Conservation (phyloP, 768 basidiomycete species). For the Pisolithus albus region DNA sequence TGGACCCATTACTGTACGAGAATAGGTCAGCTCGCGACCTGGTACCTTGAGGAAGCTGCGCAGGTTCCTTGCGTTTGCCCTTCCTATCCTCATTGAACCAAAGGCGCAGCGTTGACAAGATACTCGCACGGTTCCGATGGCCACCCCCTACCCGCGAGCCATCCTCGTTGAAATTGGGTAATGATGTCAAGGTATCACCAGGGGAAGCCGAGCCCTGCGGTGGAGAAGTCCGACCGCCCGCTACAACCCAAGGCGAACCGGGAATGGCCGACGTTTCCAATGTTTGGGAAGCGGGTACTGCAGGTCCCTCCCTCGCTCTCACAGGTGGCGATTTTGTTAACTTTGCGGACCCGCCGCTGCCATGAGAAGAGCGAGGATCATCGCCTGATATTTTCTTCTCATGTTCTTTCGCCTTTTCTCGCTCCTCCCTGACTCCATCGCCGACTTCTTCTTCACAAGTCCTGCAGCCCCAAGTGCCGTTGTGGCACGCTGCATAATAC, state of each 20-base stretch:
- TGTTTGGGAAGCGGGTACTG: constrained; percentile 46
- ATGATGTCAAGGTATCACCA: constrained; percentile 44
- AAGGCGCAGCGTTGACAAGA: constrained; percentile 77
- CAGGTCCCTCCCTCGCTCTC: constrained; percentile 41
- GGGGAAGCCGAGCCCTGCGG: constrained; percentile 39
- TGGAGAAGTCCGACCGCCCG: constrained; percentile 38
- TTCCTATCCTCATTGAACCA: constrained; percentile 93
- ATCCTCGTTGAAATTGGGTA: constrained; percentile 32
- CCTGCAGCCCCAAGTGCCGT: constrained; percentile 85
- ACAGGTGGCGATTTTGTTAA: constrained; percentile 65
- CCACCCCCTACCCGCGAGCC: constrained; percentile 29
- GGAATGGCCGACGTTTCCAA: constrained; percentile 31
- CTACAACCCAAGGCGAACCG: constrained; percentile 72
- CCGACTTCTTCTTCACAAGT: constrained; percentile 74
- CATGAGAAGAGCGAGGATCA: constrained; percentile 61
- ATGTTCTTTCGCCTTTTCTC: constrained; percentile 36
- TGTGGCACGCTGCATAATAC: constrained; percentile 93
- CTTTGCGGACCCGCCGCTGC: constrained; percentile 51
- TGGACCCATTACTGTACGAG: constrained; percentile 20
- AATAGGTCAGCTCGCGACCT: constrained; percentile 17
- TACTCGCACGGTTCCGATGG: constrained; percentile 65
- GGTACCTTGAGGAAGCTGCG: constrained; percentile 14
- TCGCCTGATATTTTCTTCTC: constrained; percentile 40
- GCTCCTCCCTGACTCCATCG: constrained; percentile 64
- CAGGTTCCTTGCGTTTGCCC: constrained; percentile 66